A percentile compares a stretch with the other conserved stretches of the same genome.
Conservation (phyloP, 2,329 filamentous ascomycete species). For the Shiraia bambusicola region DNA sequence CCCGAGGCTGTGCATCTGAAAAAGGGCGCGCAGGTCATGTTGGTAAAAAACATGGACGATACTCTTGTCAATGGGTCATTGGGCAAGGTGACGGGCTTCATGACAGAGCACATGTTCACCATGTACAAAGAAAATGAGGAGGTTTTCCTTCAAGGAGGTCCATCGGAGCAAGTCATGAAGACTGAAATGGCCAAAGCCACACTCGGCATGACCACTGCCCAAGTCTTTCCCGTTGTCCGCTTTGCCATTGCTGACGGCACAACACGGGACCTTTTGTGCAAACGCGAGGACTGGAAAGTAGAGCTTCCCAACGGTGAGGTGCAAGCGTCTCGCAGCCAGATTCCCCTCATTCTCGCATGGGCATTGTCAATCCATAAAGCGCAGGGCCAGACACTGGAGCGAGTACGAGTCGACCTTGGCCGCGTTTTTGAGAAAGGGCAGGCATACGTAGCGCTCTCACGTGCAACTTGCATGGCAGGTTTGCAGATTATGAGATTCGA, state of each 20-base stretch:
- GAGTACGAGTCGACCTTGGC: conserved; percentile 91
- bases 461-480: conserved; percentile 83
- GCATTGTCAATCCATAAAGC: conserved; percentile 97
- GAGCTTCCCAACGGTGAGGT: conserved; percentile 94
- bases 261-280: conserved; percentile 73
- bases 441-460: conserved; percentile 93
- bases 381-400: conserved; percentile 88
- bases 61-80: conserved; percentile 91
- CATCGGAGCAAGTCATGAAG: conserved; percentile 42
- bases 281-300: conserved; percentile 91
- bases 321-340: conserved; percentile 75
- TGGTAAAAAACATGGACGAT: conserved; percentile 99
- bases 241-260: conserved; percentile 81
- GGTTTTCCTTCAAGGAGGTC: conserved; percentile 53
- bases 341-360: conserved; percentile 92
- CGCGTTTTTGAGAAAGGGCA: conserved; percentile 96
- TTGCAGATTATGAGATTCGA: conserved; percentile 89
- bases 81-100: conserved; percentile 81
- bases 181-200: conserved; percentile 52
- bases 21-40: conserved; percentile 93
- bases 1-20: conserved; percentile 79
- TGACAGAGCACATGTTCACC: conserved; percentile 66
- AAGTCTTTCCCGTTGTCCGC: conserved; percentile 78
- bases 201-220: conserved; percentile 51
- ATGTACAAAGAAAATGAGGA: conserved; percentile 61